These are phyloP conservation scores for Candida tetrigidarum DNA, from an alignment of 1,139 yeast genomes.

Conservation along the genomic window DNA sequence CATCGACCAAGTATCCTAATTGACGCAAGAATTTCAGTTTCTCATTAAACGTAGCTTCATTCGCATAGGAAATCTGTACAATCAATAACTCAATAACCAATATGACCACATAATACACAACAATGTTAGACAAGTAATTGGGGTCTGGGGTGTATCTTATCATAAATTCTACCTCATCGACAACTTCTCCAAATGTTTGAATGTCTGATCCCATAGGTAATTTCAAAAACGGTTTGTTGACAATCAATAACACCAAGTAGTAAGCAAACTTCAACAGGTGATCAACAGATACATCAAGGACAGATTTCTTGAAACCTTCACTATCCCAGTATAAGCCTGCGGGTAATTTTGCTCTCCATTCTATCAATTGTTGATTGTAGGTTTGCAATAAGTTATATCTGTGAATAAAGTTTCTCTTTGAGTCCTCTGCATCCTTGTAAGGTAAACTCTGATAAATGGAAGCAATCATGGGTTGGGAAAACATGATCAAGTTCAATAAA, in stretches of 20 bases:
- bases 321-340: constrained; percentile 12
- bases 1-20: constrained; percentile 11
- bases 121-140: constrained; percentile 11
- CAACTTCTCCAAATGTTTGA: constrained; percentile 9
- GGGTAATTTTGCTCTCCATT: constrained; percentile 12
- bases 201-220: constrained; percentile 11
- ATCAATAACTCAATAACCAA: constrained; percentile 11
- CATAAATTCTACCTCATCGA: constrained; percentile 14
- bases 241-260: constrained; percentile 13
- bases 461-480: constrained; percentile 14
- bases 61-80: constrained; percentile 6
- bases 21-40: constrained; percentile 7
- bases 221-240: constrained; percentile 16
- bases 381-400: constrained; percentile 12
- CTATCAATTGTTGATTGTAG: constrained; percentile 10
- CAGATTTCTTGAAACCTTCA: constrained; percentile 5
- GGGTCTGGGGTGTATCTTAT: constrained; percentile 7
- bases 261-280: constrained; percentile 14
- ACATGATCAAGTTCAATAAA: constrained; percentile 7
- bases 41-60: constrained; percentile 3
- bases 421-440: constrained; percentile 12
- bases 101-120: constrained; percentile 13
- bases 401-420: constrained; percentile 11
- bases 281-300: constrained; percentile 5
- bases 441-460: constrained; percentile 15